Percentiles rank a stretch among this genome's conserved stretches.
These are phyloP conservation scores for Stachybotrys chlorohalonatus DNA, from an alignment of 2,329 filamentous ascomycete genomes.

Conservation along the genomic window DNA sequence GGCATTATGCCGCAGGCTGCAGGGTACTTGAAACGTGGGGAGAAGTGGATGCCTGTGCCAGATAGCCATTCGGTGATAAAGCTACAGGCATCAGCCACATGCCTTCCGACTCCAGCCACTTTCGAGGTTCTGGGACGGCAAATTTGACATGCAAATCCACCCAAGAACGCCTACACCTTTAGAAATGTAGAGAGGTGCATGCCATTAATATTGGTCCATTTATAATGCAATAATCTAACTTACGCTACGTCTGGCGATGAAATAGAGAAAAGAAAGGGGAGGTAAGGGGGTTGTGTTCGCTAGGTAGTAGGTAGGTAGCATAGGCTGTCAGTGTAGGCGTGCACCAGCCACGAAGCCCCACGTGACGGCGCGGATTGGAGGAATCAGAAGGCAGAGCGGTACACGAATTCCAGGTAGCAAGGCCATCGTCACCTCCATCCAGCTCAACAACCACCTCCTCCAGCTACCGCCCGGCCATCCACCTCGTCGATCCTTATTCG, in stretches of 20 bases:
- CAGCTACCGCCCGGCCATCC: neutral
- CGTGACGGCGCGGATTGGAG: neutral
- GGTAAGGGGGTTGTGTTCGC: neutral
- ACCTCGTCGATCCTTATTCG: neutral
- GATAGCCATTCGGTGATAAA: no score
- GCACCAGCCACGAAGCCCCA: neutral
- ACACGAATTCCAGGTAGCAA: neutral
- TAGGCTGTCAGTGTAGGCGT: neutral
- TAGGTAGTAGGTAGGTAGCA: neutral
- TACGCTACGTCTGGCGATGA: no score
- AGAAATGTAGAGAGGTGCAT: no score
- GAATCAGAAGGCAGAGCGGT: neutral
- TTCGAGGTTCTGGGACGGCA: no score
- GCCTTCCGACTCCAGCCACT: neutral
- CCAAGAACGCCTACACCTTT: no score
- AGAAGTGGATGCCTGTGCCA: neutral
- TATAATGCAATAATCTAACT: no score
- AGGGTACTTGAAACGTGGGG: neutral
- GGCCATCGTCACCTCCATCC: neutral
- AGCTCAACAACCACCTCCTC: neutral
- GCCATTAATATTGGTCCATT: no score
- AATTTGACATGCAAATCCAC: no score
- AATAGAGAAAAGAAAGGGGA: no score
- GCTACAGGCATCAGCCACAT: neutral
- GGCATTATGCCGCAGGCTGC: neutral